Evolutionary conservation across 2,329 filamentous ascomycete genomes (phyloP), one percentile per base, ranked within the genome.

Genomic region (Blumeriella jaapii): DNA sequence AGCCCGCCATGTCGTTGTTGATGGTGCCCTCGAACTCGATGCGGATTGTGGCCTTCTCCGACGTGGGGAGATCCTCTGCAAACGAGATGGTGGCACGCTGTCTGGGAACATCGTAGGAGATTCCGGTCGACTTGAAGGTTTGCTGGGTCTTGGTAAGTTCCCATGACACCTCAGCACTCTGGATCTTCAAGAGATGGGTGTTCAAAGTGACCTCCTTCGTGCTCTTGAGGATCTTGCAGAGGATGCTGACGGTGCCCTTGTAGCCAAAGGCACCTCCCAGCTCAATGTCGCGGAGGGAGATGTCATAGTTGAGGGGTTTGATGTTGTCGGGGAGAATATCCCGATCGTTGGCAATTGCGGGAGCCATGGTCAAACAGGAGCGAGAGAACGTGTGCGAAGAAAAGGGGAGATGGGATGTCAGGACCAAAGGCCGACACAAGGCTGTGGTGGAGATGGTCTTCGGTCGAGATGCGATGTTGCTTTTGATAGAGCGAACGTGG

Each of bases 1-100:
- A 94, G 25, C 87, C 86, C 40, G 83, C 80, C 85, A 94, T 93
- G 46, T 81, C 74, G 55, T 84, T 83, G 66, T 93, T 94, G 60
- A 93, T 80, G 40, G 70, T 78, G 41, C 84, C 87, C 51, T 81
- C 70, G 54, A 91, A 94, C 13, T 74, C 68, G 54, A 94, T 72
- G 29, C 69, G 65, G 26, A 94, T 60, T 4, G 67, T 56, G 15
- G 79, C 78, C 55, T 82, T 75, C 40, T 76, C 67, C 15, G 78
- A 69, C 19, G 71, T 65, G 12, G 78, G 69, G 20, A 95, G 64
- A 52, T 82, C 77, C 46, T 82, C 67, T 20, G 74, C 61, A 57
- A 98, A 93, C 48, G 67, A 65, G 49, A 98, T 68, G 37, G 78
- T 87, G 25, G 77, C 82, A 41, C 89, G 78, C 63, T 96, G 87